phyloP scores from a whole-genome alignment of 2,329 filamentous ascomycete species.

The Apiospora kogelbergensis region DNA sequence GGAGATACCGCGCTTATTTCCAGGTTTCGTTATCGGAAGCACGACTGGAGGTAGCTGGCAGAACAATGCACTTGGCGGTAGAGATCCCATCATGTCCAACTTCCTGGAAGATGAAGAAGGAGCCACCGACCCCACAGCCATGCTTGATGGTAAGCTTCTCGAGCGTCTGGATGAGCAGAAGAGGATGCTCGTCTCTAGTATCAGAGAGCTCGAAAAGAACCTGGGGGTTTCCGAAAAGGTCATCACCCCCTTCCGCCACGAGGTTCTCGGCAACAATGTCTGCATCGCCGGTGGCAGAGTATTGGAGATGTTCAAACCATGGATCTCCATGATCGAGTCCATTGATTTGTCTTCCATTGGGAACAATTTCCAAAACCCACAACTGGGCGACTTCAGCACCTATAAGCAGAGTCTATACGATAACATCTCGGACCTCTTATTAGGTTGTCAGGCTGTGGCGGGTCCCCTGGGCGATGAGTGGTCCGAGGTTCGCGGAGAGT shows the following conservation, averaged over 20 bases:
- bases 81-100: constrained; percentile 75
- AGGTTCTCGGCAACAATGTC: constrained; percentile 77
- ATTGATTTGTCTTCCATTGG: constrained; percentile 82
- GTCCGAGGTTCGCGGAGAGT: constrained; percentile 87
- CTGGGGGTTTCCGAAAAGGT: constrained; percentile 78
- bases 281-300: constrained; percentile 78
- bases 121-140: constrained; percentile 66
- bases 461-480: constrained; percentile 93
- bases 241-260: constrained; percentile 75
- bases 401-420: constrained; percentile 96
- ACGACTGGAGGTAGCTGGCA: constrained; percentile 86
- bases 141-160: constrained; percentile 74
- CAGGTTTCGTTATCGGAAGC: constrained; percentile 89
- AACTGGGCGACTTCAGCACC: constrained; percentile 80
- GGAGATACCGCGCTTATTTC: constrained; percentile 87
- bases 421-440: constrained; percentile 82
- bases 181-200: constrained; percentile 78
- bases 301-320: constrained; percentile 85
- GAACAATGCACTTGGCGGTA: constrained; percentile 63
- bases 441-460: constrained; percentile 88
- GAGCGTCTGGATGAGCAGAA: constrained; percentile 85
- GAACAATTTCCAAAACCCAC: constrained; percentile 77
- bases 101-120: constrained; percentile 84
- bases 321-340: constrained; percentile 87
- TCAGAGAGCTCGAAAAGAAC: constrained; percentile 84